Conservation (phyloP, 163 green algal genomes). For the Chlamydomonas reinhardtii region DNA sequence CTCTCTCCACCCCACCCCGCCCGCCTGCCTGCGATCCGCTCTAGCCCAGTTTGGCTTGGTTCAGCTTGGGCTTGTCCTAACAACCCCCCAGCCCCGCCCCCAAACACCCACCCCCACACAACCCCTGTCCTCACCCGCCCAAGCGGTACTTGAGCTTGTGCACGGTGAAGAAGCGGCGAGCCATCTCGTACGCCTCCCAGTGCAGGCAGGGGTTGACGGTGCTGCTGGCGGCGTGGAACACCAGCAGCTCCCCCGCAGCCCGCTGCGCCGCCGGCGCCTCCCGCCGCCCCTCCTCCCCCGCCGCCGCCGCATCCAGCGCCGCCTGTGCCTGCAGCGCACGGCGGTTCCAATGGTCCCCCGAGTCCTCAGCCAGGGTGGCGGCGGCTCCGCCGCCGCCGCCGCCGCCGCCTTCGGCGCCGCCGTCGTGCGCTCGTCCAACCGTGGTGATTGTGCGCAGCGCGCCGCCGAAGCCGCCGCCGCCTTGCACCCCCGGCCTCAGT, state of each 20-base stretch:
- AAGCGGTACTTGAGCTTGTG: conserved; percentile 38
- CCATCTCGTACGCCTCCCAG: conserved; percentile 37
- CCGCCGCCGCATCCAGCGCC: not conserved
- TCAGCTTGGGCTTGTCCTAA: no score
- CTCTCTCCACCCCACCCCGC: no score
- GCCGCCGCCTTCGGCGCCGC: not conserved
- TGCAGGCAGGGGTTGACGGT: conserved; percentile 46
- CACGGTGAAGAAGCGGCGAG: conserved; percentile 25
- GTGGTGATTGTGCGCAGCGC: no score
- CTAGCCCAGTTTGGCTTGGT: no score
- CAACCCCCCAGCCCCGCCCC: not conserved
- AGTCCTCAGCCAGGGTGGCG: not conserved
- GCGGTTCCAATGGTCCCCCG: not conserved
- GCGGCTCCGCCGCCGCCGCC: no score
- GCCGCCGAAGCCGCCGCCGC: no score
- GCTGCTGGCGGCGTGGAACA: conserved; percentile 37
- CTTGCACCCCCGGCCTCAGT: not conserved
- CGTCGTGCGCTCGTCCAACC: no score
- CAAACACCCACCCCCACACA: not conserved
- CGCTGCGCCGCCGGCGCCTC: not conserved
- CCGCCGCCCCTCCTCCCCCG: not conserved
- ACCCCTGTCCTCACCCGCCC: conserved; percentile 1
- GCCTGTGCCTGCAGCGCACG: no score
- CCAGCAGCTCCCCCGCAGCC: conserved; percentile 15
- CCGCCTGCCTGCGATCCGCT: no score